Conservation (phyloP, 805 yeast genomes). For the Yarrowia keelungensis region DNA sequence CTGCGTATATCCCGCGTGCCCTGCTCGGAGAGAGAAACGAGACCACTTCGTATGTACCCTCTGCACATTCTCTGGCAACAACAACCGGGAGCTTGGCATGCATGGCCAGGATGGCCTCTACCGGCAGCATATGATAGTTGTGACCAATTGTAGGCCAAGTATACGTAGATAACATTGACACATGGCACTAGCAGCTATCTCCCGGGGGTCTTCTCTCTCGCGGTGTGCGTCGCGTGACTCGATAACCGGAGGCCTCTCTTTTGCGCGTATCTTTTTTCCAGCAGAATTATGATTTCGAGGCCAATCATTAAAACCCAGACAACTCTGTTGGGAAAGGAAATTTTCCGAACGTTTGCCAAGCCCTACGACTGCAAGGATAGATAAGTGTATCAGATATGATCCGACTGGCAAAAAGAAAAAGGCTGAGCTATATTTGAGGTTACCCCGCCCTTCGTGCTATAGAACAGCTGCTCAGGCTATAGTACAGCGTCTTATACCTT, state of each 20-base stretch:
- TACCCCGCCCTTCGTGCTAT: no score
- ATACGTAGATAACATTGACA: background rate
- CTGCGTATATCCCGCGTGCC: slow-evolving; percentile 6
- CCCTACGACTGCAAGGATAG: slow-evolving; percentile 13
- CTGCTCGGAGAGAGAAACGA: background rate
- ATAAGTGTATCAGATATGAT: slow-evolving; percentile 24
- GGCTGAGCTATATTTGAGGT: no score
- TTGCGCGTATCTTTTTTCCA: slow-evolving; percentile 9
- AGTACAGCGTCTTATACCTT: no score
- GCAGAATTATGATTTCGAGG: slow-evolving; percentile 8
- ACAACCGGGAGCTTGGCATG: slow-evolving; percentile 1
- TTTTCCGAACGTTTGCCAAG: slow-evolving; percentile 33
- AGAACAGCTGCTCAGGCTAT: no score
- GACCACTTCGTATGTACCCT: background rate
- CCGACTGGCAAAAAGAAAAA: background rate
- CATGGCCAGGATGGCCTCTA: slow-evolving; percentile 19
- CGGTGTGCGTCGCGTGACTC: slow-evolving; percentile 5
- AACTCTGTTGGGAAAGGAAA: slow-evolving; percentile 31
- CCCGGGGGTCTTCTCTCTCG: background rate
- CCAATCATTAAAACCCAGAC: slow-evolving; percentile 23
- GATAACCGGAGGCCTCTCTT: slow-evolving; percentile 4
- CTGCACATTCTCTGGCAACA: slow-evolving; percentile 5
- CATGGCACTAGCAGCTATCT: background rate
- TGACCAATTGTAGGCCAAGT: background rate
- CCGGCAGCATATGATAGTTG: background rate